Evolutionary conservation across 768 basidiomycete species (phyloP).

Genomic region (Tremella fuciformis): DNA sequence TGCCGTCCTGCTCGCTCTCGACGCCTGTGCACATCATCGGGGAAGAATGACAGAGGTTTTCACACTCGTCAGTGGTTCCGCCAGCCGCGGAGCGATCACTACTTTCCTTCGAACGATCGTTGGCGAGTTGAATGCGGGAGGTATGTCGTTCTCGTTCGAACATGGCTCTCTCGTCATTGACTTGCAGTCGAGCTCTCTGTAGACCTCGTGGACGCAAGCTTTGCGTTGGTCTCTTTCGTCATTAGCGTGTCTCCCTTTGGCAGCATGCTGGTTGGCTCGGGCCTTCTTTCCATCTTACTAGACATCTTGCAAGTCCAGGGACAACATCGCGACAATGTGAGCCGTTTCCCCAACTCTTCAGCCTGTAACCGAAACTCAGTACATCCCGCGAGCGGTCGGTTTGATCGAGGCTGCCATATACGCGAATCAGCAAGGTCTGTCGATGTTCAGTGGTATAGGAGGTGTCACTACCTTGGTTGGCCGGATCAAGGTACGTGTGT

Average conservation of each 20-base stretch:
- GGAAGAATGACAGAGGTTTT: conserved; percentile 79
- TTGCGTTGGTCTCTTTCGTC: conserved; percentile 82
- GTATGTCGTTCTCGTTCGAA: background rate
- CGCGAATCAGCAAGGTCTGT: conserved; percentile 74
- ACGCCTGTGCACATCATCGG: conserved; percentile 82
- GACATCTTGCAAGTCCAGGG: conserved; percentile 79
- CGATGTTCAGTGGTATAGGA: conserved; percentile 74
- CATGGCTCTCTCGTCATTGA: conserved; percentile 1
- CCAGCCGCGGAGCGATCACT: conserved; percentile 93
- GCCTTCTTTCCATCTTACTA: conserved; percentile 80
- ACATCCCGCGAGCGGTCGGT: conserved; percentile 86
- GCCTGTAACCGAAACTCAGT: conserved; percentile 28
- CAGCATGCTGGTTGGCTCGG: conserved; percentile 92
- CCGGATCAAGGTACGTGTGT: conserved; percentile 69
- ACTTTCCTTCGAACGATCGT: conserved; percentile 79
- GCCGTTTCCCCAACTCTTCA: conserved; percentile 12
- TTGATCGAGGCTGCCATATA: conserved; percentile 89
- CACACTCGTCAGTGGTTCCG: conserved; percentile 85
- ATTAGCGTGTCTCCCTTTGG: conserved; percentile 79
- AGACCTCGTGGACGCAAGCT: conserved; percentile 65
- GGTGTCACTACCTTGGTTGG: conserved; percentile 83
- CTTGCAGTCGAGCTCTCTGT: conserved; percentile 40
- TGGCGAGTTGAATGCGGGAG: conserved; percentile 58
- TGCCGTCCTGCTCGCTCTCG: conserved; percentile 81
- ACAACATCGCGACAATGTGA: conserved; percentile 63